A percentile compares a stretch with the other conserved stretches of the same genome.
These are phyloP conservation scores for Backusella tarrabulga DNA, from an alignment of 192 early-diverging fungal genomes.

Conservation along the genomic window DNA sequence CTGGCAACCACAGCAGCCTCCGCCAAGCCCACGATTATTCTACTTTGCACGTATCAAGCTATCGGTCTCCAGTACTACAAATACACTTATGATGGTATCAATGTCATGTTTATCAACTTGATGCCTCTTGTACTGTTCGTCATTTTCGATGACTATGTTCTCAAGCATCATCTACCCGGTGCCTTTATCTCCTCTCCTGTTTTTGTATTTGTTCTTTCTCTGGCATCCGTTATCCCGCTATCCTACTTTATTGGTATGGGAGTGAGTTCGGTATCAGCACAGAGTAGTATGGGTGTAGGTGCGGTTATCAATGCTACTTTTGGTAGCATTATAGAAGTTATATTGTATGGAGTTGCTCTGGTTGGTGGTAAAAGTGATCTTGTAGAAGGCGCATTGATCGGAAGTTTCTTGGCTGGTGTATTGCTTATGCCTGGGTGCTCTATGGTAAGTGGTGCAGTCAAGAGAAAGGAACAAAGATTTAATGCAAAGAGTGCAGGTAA, in stretches of 20 bases:
- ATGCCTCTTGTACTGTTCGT: constrained; percentile 81
- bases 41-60: constrained; percentile 88
- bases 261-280: constrained; percentile 94
- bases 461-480: constrained; percentile 90
- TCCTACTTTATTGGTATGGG: constrained; percentile 98
- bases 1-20: constrained; percentile 22
- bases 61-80: constrained; percentile 95
- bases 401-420: constrained; percentile 86
- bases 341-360: constrained; percentile 88
- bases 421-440: constrained; percentile 90
- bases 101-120: constrained; percentile 95
- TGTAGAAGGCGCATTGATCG: constrained; percentile 91
- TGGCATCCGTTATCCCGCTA: constrained; percentile 85
- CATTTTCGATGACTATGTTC: constrained; percentile 76
- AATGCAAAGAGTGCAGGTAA: constrained; percentile 89
- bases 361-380: constrained; percentile 82
- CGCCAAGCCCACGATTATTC: constrained; percentile 50
- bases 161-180: constrained; percentile 54
- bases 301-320: constrained; percentile 98
- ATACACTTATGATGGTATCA: constrained; percentile 94
- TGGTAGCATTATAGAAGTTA: constrained; percentile 94
- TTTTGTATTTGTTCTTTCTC: constrained; percentile 66
- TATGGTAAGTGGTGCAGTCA: constrained; percentile 92
- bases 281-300: constrained; percentile 89
- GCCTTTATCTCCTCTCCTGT: constrained; percentile 54